These are phyloP conservation scores for Lathyrus sativus DNA, from an alignment of 306 rosid genomes.

Conservation along the genomic window DNA sequence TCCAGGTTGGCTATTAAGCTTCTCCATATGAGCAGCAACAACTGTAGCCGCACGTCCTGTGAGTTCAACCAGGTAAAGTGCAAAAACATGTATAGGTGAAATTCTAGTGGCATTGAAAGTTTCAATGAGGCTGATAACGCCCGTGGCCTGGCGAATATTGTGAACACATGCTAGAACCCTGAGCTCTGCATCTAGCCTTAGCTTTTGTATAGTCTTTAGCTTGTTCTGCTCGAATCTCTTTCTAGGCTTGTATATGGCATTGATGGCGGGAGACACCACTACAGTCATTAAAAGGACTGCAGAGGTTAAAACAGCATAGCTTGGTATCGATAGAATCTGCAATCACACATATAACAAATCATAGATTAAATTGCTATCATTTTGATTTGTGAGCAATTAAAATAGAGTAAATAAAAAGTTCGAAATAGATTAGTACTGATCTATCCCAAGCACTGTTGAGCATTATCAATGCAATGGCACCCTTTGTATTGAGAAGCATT, in stretches of 20 bases:
- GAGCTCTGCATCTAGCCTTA: slow-evolving; percentile 42
- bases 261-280: slow-evolving; percentile 31
- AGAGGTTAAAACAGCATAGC: slow-evolving; percentile 23
- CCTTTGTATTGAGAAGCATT: slow-evolving; percentile 51
- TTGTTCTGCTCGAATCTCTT: slow-evolving; percentile 37
- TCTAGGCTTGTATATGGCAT: slow-evolving; percentile 38
- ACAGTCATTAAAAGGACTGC: slow-evolving; percentile 44
- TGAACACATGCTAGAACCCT: slow-evolving; percentile 50
- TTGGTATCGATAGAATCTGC: slow-evolving; percentile 31
- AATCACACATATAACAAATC: neutral
- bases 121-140: slow-evolving; percentile 38
- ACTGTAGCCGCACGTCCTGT: slow-evolving; percentile 43
- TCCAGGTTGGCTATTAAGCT: neutral
- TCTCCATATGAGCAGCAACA: slow-evolving; percentile 38
- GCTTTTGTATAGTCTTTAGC: slow-evolving; percentile 40
- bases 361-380: too few species aligned
- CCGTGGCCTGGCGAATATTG: slow-evolving; percentile 25
- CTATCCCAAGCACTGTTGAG: slow-evolving; percentile 42
- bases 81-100: slow-evolving; percentile 42
- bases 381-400: too few species aligned
- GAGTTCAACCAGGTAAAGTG: slow-evolving; percentile 42
- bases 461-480: slow-evolving; percentile 43
- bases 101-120: slow-evolving; percentile 34
- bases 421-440: slow-evolving; percentile 28
- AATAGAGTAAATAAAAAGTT: too few species aligned